A percentile compares a stretch with the other conserved stretches of the same genome.
Evolutionary conservation across 371 early-diverging fungal species (phyloP).

Genomic region (Apophysomyces elegans): DNA sequence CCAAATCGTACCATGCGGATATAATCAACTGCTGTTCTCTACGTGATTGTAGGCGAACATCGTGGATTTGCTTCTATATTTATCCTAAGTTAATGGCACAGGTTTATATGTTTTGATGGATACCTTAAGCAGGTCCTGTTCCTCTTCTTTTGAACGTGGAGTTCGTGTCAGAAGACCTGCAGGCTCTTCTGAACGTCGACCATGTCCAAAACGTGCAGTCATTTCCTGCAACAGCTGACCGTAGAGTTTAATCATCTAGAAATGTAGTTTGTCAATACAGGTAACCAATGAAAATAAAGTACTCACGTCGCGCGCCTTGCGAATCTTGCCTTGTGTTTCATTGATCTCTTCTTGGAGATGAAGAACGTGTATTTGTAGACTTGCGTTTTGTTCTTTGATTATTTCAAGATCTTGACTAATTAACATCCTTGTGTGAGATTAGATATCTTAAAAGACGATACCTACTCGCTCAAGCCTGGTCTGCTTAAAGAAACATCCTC

Average conservation of each 20-base stretch:
- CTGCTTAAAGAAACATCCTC: conserved; percentile 34
- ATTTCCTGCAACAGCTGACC: conserved; percentile 59
- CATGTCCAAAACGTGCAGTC: conserved; percentile 38
- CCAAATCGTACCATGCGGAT: conserved; percentile 78
- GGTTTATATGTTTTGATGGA: background rate
- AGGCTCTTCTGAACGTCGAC: conserved; percentile 34
- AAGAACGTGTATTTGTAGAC: conserved; percentile 59
- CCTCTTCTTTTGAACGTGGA: conserved; percentile 66
- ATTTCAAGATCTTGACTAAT: conserved; percentile 48
- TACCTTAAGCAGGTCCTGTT: conserved; percentile 74
- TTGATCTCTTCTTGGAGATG: conserved; percentile 74
- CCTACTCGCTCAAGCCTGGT: conserved; percentile 52
- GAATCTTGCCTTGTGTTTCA: conserved; percentile 69
- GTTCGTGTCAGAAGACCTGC: conserved; percentile 25
- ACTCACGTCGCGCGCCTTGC: conserved; percentile 78
- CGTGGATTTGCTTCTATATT: conserved; percentile 68
- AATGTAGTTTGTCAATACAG: background rate
- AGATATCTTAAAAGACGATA: background rate
- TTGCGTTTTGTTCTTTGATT: conserved; percentile 67
- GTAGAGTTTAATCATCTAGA: conserved; percentile 58
- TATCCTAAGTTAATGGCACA: background rate
- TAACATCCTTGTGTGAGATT: background rate
- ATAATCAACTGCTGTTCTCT: conserved; percentile 77
- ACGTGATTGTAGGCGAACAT: conserved; percentile 62
- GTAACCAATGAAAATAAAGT: background rate